Evolutionary conservation across 352 stramenopile species (phyloP).

Genomic region (Phytophthora pistaciae): DNA sequence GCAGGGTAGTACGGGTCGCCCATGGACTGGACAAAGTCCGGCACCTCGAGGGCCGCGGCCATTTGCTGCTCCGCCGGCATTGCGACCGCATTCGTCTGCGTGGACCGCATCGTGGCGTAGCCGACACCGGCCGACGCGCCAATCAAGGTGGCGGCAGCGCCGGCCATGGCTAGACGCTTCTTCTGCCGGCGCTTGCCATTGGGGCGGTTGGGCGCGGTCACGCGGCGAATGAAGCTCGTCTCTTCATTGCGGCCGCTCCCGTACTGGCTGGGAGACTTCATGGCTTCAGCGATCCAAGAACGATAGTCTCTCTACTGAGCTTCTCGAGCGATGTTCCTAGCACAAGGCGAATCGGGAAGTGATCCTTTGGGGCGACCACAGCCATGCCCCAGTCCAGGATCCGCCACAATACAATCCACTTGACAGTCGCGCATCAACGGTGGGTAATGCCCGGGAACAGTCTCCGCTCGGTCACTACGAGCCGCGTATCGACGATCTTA

Average conservation of each 20-base stretch:
- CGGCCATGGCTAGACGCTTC: slow-evolving; percentile 52
- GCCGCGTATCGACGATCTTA: slow-evolving; percentile 25
- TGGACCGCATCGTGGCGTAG: slow-evolving; percentile 43
- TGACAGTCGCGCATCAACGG: slow-evolving; percentile 6
- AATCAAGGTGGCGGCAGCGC: slow-evolving; percentile 49
- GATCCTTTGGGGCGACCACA: not conserved
- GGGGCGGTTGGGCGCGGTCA: slow-evolving; percentile 51
- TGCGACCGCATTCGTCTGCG: not conserved
- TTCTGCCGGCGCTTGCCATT: slow-evolving; percentile 48
- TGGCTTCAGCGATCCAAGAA: slow-evolving; percentile 22
- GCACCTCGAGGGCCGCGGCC: slow-evolving; percentile 23
- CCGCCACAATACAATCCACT: slow-evolving; percentile 6
- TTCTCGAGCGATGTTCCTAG: slow-evolving; percentile 31
- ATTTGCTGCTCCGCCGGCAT: slow-evolving; percentile 27
- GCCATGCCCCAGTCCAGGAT: slow-evolving; percentile 1
- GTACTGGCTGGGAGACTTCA: slow-evolving; percentile 67
- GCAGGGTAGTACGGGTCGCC: slow-evolving; percentile 53
- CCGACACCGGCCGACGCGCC: slow-evolving; percentile 49
- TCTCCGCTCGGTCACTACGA: slow-evolving; percentile 12
- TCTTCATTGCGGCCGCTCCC: slow-evolving; percentile 65
- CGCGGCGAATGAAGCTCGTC: slow-evolving; percentile 63
- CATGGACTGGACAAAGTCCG: slow-evolving; percentile 41
- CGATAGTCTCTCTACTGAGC: not conserved
- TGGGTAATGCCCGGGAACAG: slow-evolving; percentile 12
- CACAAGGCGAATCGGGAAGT: slow-evolving; percentile 52